These are phyloP conservation scores for Neoboletus magnificus DNA, from an alignment of 768 basidiomycete genomes.

Conservation along the genomic window DNA sequence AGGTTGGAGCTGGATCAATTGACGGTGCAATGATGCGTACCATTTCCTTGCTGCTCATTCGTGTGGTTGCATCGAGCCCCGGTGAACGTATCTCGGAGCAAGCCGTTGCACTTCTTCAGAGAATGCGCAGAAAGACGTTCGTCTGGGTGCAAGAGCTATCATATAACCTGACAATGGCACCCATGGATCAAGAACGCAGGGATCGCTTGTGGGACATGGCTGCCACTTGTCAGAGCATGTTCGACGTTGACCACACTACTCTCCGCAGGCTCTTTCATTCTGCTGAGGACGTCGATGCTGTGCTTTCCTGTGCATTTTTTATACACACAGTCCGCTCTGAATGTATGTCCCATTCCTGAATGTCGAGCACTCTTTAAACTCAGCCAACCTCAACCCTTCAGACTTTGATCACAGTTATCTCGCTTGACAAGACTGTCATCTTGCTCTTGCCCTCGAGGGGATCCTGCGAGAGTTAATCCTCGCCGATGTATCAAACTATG, in stretches of 20 bases:
- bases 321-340: background rate
- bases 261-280: no score
- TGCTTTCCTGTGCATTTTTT: background rate
- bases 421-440: constrained; percentile 20
- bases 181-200: no score
- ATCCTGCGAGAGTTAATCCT: background rate
- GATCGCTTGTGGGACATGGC: no score
- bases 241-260: background rate
- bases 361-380: background rate
- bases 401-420: background rate
- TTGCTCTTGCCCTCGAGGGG: constrained; percentile 18
- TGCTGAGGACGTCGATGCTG: no score
- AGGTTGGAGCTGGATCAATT: constrained; percentile 6
- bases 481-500: background rate
- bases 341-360: background rate
- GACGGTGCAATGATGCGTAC: constrained; percentile 27
- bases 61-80: background rate
- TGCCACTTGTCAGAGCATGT: no score
- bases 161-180: no score
- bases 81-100: background rate
- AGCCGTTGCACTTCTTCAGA: background rate
- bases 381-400: background rate
- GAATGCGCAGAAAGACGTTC: no score
- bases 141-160: no score
- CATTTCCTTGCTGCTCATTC: constrained; percentile 25